A percentile compares a stretch with the other conserved stretches of the same genome.
Conservation (phyloP, 192 early-diverging fungal species). For the Chytriomyces sp. region DNA sequence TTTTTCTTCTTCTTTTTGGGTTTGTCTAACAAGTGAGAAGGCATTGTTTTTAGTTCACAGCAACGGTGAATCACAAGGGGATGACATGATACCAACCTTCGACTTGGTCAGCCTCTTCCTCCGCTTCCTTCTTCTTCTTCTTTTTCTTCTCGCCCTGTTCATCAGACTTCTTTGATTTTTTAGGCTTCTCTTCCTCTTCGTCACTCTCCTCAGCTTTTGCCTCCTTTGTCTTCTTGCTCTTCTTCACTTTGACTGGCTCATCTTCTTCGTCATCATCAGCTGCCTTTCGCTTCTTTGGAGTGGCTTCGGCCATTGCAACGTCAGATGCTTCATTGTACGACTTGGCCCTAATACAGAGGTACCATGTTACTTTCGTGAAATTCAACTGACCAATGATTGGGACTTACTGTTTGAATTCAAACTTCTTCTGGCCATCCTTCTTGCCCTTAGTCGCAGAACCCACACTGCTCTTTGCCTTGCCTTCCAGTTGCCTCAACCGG, state of each 20-base stretch:
- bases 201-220: conserved; percentile 37
- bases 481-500: conserved; percentile 89
- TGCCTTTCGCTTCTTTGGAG: conserved; percentile 52
- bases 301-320: conserved; percentile 45
- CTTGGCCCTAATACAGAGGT: conserved; percentile 45
- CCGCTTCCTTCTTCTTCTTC: conserved; percentile 48
- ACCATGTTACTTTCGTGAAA: neutral
- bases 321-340: conserved; percentile 57
- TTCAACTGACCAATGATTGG: neutral
- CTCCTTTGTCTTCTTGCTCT: conserved; percentile 56
- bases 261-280: conserved; percentile 49
- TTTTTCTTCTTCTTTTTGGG: conserved; percentile 49
- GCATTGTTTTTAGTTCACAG: too few species aligned
- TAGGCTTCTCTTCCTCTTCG: conserved; percentile 26
- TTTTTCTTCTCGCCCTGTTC: conserved; percentile 35
- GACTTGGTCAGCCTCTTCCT: conserved; percentile 22
- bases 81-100: neutral
- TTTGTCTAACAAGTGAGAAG: conserved; percentile 20
- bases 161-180: conserved; percentile 49
- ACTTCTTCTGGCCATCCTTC: conserved; percentile 66
- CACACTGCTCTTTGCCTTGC: conserved; percentile 63
- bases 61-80: too few species aligned
- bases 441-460: conserved; percentile 74
- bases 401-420: conserved; percentile 53
- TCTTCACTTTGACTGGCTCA: conserved; percentile 49